Conservation (phyloP, 192 early-diverging fungal genomes). For the Entophlyctis helioformis region DNA sequence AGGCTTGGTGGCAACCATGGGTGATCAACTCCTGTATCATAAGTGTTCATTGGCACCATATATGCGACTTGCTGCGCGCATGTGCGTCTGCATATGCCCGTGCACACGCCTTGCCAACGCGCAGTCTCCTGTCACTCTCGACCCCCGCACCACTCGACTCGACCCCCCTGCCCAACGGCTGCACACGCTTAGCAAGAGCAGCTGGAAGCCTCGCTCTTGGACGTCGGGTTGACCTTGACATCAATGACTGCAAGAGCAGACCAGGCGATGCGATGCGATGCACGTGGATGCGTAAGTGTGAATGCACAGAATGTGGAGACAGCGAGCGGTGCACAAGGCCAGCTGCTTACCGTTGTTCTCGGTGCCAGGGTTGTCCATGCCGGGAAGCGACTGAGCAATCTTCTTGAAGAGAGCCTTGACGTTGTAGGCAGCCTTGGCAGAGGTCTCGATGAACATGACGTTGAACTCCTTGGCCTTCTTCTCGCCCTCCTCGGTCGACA, state of each 20-base stretch:
- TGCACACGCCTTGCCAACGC: too few relatives aligned
- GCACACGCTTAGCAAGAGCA: constrained; percentile 33
- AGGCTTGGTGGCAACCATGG: too few relatives aligned
- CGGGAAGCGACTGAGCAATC: constrained; percentile 86
- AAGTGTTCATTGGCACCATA: too few relatives aligned
- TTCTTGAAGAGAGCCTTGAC: constrained; percentile 96
- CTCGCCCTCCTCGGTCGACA: constrained; percentile 94
- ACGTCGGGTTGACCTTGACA: constrained; percentile 24
- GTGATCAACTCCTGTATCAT: too few relatives aligned
- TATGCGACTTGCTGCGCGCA: too few relatives aligned
- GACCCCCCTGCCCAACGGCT: too few relatives aligned
- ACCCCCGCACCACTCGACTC: too few relatives aligned
- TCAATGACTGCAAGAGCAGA: constrained; percentile 26
- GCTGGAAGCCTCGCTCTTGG: constrained; percentile 26
- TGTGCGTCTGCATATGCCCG: too few relatives aligned
- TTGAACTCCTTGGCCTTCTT: constrained; percentile 93
- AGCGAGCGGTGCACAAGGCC: neutral
- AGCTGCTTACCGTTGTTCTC: constrained; percentile 2
- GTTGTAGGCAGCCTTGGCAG: constrained; percentile 97
- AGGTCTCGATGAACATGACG: constrained; percentile 99
- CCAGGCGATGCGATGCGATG: neutral
- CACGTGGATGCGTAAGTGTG: neutral
- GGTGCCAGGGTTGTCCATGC: constrained; percentile 45
- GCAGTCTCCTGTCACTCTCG: too few relatives aligned
- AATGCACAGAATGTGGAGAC: neutral